Evolutionary conservation across 495 filamentous ascomycete species (phyloP), one percentile per base, ranked within the genome.

Genomic region (Aspergillus wentii): DNA sequence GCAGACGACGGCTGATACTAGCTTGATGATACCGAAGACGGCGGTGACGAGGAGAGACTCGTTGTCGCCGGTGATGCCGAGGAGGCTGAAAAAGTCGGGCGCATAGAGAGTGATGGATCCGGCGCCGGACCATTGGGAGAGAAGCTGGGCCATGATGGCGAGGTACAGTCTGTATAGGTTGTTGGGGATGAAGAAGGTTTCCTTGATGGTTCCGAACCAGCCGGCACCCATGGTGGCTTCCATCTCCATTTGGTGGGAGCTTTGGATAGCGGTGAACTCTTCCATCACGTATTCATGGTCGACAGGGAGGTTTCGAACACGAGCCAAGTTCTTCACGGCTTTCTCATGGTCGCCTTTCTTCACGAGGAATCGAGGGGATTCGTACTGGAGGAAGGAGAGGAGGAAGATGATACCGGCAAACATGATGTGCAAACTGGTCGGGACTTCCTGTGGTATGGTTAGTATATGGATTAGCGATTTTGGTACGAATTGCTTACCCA

Each of bases 81-180:
- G 67, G 17, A 85, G 60, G 0, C 60, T 56, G 66, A 88, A 86
- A 11, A 85, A 71, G 40, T 85, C 68, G 0, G 78, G 72, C 0
- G 82, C 80, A 44, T 85, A 82, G 37, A 83, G 57, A 0, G 80
- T 86, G 54, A 84, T 83, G 27, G 71, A 71, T 11, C 76, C 75
- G 1, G 82, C 80, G 3, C 82, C 83, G n/a, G 76, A 80, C 82
- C 79, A 85, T 44, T 84, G 79, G 0, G 73, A 73, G 2, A 85
- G 61, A 17, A 86, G 51, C 46, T 85, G 79, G 0, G 75, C 72
- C 58, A 72, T 69, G 25, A 75, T 43, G 22, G 74, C 64, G 6
- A 84, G 66, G 35, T 75, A 78, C 5, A 85, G 54, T 4, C 80
- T 72, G 55, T 86, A 85, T 2, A 80, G 62, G 58, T 85, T 85